phyloP scores from a whole-genome alignment of 2,329 filamentous ascomycete species.

The Onygenales sp. region DNA sequence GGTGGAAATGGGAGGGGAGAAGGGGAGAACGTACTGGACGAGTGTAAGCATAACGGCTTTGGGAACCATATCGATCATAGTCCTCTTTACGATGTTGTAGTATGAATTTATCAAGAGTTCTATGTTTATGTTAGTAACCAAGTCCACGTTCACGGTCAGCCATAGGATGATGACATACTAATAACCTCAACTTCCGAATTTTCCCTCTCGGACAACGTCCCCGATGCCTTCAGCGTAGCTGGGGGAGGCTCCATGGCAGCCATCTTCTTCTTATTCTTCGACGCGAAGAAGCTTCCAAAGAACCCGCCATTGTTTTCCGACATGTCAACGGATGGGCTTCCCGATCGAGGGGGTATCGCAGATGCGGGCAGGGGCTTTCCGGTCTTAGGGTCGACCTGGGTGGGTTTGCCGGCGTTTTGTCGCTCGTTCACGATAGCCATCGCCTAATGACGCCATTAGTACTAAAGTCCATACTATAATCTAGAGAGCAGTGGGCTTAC shows the following conservation, averaged over 20 bases:
- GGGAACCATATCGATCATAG: conserved; percentile 99
- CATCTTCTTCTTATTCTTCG: conserved; percentile 99
- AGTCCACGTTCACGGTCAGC: conserved; percentile 4
- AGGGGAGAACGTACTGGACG: conserved; percentile 56
- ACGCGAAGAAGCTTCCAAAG: conserved; percentile 97
- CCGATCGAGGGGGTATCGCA: conserved; percentile 59
- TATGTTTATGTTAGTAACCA: conserved; percentile 25
- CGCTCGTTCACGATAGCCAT: conserved; percentile 98
- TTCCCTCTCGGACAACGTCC: conserved; percentile 87
- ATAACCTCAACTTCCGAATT: conserved; percentile 96
- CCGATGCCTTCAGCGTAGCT: conserved; percentile 84
- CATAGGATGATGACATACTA: conserved; percentile 53
- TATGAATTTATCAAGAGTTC: conserved; percentile 94
- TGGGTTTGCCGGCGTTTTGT: conserved; percentile 69
- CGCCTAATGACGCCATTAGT: conserved; percentile 41
- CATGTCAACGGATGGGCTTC: conserved; percentile 62
- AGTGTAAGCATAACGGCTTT: conserved; percentile 98
- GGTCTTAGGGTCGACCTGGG: conserved; percentile 96
- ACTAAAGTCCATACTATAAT: background rate
- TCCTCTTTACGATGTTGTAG: conserved; percentile 95
- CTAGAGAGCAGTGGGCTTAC: conserved; percentile 34
- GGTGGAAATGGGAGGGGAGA: background rate
- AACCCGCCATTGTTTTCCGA: conserved; percentile 62
- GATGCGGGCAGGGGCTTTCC: conserved; percentile 75
- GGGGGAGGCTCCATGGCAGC: conserved; percentile 98